Base-by-base conservation (phyloP, 371 early-diverging fungal species). In the Coelomomyces lativittatus region DNA sequence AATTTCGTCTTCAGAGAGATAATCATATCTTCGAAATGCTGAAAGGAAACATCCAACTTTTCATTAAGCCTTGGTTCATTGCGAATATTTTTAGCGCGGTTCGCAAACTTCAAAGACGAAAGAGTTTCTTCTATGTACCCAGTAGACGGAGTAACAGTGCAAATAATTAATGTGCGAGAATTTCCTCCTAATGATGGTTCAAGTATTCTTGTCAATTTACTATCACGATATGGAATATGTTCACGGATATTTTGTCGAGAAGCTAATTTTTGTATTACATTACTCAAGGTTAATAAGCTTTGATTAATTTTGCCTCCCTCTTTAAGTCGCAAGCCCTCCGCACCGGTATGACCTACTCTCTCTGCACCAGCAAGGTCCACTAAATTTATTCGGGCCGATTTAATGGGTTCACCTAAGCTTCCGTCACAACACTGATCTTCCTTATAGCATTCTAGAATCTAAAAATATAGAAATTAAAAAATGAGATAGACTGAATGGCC, bases 331-430 rank as follows among this genome's bases (percentile, higher is more conserved):
- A 11, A 14, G 9, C 43, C 43, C 8, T 82, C 81, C 30, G 71
- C 62, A 49, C 81, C 70, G 15, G 78, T 66, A 11, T 28, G 43
- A 4, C 80, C 59, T 3, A 82, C 81, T 57, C 89, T 83, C 64
- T 96, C 96, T 15, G 88, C 86, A 28, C 96, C 96, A 17, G 96
- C 92, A 51, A 96, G 62, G 65, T 95, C 96, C 50, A 91, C 86
- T 41, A 95, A 59, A 53, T 82, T 86, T 17, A 37, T 23, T n/a
- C 21, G 40, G 5, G 40, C 6, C 0, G 47, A 10, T 1, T 8
- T 31, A 6, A 46, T 15, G 32, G 85, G 58, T 28, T 84, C 86
- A 34, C 15, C 34, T 34, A 15, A 19, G n/a, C n/a, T n/a, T n/a
- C n/a, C n/a, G n/a, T n/a, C n/a, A 4, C 39, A 28, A 25, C 8